A percentile compares a stretch with the other conserved stretches of the same genome.
Conservation (phyloP, 352 stramenopile genomes). For the Pythium myriotylum region DNA sequence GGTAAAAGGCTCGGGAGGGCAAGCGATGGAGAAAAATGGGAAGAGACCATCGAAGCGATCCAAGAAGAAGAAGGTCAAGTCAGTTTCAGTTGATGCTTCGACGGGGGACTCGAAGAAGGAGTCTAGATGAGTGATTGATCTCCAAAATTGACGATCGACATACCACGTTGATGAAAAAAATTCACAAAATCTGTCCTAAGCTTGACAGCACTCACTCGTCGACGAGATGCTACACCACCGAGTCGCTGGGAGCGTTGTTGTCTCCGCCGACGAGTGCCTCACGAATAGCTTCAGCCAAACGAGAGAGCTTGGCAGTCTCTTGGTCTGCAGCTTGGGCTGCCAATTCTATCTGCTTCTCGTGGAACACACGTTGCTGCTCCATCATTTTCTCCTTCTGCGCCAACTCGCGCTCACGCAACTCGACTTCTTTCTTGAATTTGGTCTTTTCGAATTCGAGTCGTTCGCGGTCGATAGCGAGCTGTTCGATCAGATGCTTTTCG, state of each 20-base stretch:
- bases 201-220: neutral
- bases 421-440: slow-evolving; percentile 76
- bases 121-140: neutral
- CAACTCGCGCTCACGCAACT: slow-evolving; percentile 69
- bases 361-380: slow-evolving; percentile 56
- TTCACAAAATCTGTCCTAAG: neutral
- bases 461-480: slow-evolving; percentile 72
- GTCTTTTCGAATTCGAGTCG: slow-evolving; percentile 72
- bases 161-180: neutral
- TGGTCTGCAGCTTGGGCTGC: slow-evolving; percentile 46
- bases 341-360: slow-evolving; percentile 57
- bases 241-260: slow-evolving; percentile 20
- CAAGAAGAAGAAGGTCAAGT: slow-evolving; percentile 19
- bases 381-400: slow-evolving; percentile 65
- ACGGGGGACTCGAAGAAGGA: slow-evolving; percentile 2
- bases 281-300: slow-evolving; percentile 61
- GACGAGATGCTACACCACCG: slow-evolving; percentile 29
- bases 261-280: slow-evolving; percentile 46
- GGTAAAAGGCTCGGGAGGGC: slow-evolving; percentile 1
- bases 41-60: slow-evolving; percentile 18
- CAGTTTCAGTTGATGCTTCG: slow-evolving; percentile 10
- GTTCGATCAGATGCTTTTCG: slow-evolving; percentile 73
- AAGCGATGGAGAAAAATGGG: neutral
- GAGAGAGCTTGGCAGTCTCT: slow-evolving; percentile 59
- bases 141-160: neutral